Conservation (phyloP, 2,329 filamentous ascomycete species). For the Xylariaceae sp. region DNA sequence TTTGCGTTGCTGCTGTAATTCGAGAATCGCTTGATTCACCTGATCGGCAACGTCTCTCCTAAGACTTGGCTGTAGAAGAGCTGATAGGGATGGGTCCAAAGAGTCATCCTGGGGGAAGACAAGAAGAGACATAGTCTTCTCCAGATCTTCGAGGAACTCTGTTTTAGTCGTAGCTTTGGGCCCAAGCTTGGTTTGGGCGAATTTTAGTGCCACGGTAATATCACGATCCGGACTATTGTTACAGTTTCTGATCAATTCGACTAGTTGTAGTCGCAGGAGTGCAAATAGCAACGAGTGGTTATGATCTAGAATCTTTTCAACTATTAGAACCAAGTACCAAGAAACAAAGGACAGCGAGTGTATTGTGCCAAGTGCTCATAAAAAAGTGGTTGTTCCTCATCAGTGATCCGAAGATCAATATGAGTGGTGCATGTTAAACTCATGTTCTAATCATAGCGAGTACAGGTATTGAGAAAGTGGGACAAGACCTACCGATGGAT, state of each 20-base stretch:
- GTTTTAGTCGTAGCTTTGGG: conserved; percentile 83
- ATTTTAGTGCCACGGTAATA: conserved; percentile 80
- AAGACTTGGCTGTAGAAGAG: conserved; percentile 79
- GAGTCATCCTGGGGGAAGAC: conserved; percentile 83
- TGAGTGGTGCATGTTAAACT: conserved; percentile 99
- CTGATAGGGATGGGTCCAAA: conserved; percentile 76
- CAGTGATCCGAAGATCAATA: conserved; percentile 83
- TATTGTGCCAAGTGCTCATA: conserved; percentile 66
- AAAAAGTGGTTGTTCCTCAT: conserved; percentile 81
- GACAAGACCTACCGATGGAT: conserved; percentile 77
- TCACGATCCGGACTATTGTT: conserved; percentile 71
- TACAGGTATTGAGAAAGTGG: conserved; percentile 6
- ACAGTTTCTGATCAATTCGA: conserved; percentile 87
- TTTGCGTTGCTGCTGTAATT: conserved; percentile 72
- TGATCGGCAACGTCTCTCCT: conserved; percentile 82
- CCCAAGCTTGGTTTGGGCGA: conserved; percentile 86
- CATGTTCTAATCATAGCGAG: conserved; percentile 85
- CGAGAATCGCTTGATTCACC: conserved; percentile 89
- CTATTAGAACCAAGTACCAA: conserved; percentile 28
- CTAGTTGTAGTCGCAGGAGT: conserved; percentile 85
- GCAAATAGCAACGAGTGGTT: conserved; percentile 87
- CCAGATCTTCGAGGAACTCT: conserved; percentile 84
- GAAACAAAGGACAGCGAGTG: neutral
- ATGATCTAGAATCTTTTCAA: conserved; percentile 78
- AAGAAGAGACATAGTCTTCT: conserved; percentile 90